phyloP scores from a whole-genome alignment of 345 rosid genomes.

The Turnera subulata region DNA sequence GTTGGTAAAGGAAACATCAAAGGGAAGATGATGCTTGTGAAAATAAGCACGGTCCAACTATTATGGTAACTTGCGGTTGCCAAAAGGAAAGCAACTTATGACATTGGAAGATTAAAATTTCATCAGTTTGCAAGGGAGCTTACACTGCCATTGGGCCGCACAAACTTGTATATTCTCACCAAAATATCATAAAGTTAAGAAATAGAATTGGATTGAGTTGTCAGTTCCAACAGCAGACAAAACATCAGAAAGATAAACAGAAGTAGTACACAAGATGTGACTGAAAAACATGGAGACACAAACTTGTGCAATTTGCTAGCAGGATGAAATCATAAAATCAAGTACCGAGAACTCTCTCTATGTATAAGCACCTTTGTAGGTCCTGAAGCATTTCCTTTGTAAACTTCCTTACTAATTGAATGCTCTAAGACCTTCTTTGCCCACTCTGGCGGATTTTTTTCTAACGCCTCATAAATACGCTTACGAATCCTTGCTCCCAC shows the following conservation, averaged over 20 bases:
- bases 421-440: slow-evolving; percentile 28
- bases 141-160: too few species aligned
- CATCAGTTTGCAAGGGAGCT: too few species aligned
- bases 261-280: too few species aligned
- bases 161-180: too few species aligned
- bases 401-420: slow-evolving; percentile 35
- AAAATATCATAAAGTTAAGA: too few species aligned
- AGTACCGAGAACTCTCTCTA: not conserved
- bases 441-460: slow-evolving; percentile 35
- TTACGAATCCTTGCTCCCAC: slow-evolving; percentile 38
- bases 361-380: slow-evolving; percentile 33
- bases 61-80: too few species aligned
- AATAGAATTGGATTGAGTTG: too few species aligned
- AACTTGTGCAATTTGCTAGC: not conserved
- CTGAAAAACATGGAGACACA: not conserved
- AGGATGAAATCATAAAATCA: not conserved
- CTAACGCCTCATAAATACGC: slow-evolving; percentile 32
- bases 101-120: too few species aligned
- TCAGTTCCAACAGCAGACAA: not conserved
- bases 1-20: too few species aligned
- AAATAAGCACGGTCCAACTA: too few species aligned
- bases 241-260: not conserved
- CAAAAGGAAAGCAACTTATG: too few species aligned
- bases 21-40: too few species aligned
- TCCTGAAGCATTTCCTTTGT: slow-evolving; percentile 46